Percentiles rank a stretch among this genome's conserved stretches.
phyloP scores from a whole-genome alignment of 371 early-diverging fungal genomes.

The Conidiobolus incongruus region DNA sequence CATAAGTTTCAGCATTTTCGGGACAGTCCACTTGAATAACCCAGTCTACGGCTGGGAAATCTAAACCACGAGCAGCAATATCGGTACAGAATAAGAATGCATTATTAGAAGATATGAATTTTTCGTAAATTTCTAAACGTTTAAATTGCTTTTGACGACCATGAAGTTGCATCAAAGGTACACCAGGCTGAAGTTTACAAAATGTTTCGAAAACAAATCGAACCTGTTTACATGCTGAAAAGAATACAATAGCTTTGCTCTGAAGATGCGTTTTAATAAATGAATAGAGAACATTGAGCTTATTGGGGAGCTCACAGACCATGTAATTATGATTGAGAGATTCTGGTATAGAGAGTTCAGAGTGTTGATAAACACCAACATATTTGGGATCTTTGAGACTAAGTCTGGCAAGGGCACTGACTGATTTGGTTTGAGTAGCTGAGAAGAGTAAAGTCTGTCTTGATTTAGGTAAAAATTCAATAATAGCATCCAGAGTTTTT shows the following conservation, averaged over 20 bases:
- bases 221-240: conserved; percentile 77
- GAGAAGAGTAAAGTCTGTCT: conserved; percentile 89
- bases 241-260: conserved; percentile 60
- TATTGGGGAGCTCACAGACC: conserved; percentile 51
- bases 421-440: conserved; percentile 90
- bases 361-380: conserved; percentile 77
- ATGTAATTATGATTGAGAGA: conserved; percentile 66
- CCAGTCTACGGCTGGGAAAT: conserved; percentile 96
- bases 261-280: conserved; percentile 80
- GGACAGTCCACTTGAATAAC: conserved; percentile 97
- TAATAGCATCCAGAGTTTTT: conserved; percentile 81
- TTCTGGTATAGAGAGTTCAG: conserved; percentile 60
- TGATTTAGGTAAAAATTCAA: conserved; percentile 64
- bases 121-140: conserved; percentile 73
- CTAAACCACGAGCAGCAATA: conserved; percentile 92
- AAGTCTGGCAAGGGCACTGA: conserved; percentile 77
- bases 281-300: conserved; percentile 80
- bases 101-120: conserved; percentile 47
- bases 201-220: conserved; percentile 86
- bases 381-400: conserved; percentile 80
- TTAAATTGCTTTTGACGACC: conserved; percentile 90
- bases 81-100: conserved; percentile 86
- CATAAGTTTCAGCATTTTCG: conserved; percentile 85
- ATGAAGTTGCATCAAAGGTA: conserved; percentile 72
- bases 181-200: conserved; percentile 83